phyloP scores from a whole-genome alignment of 768 basidiomycete genomes.

The Pholiota microspora region DNA sequence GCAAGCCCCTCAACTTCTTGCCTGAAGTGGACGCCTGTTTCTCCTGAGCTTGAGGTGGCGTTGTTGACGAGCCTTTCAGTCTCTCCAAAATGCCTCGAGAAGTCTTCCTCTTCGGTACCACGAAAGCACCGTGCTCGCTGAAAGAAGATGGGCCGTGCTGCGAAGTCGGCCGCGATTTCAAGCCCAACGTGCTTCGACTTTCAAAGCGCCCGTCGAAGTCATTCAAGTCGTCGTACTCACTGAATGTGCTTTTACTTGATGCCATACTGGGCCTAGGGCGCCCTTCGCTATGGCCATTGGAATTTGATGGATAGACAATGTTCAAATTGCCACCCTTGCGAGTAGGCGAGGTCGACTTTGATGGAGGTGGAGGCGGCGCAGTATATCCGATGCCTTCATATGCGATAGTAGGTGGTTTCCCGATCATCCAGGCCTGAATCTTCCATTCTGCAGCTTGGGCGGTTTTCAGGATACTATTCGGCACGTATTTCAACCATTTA shows the following conservation, averaged over 20 bases:
- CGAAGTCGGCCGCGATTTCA: conserved; percentile 27
- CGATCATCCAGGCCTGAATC: conserved; percentile 95
- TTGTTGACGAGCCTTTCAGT: conserved; percentile 47
- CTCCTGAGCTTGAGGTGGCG: conserved; percentile 42
- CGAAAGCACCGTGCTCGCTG: conserved; percentile 23
- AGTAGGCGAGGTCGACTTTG: conserved; percentile 25
- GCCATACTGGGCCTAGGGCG: conserved; percentile 67
- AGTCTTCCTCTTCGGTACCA: conserved; percentile 48
- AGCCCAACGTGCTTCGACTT: conserved; percentile 71
- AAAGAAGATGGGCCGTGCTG: conserved; percentile 26
- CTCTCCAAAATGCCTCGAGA: conserved; percentile 69
- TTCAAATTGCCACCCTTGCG: conserved; percentile 26
- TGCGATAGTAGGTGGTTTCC: conserved; percentile 85
- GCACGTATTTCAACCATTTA: conserved; percentile 97
- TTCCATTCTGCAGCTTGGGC: conserved; percentile 98
- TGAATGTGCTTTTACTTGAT: conserved; percentile 66
- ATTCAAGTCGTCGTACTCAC: conserved; percentile 84
- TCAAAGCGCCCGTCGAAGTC: conserved; percentile 89
- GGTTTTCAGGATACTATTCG: conserved; percentile 87
- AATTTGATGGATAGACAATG: conserved; percentile 25
- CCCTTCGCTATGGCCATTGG: conserved; percentile 29
- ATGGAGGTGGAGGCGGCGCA: conserved; percentile 32
- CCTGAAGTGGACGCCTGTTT: conserved; percentile 27
- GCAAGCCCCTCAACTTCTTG: conserved; percentile 68
- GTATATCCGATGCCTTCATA: conserved; percentile 87